phyloP scores from a whole-genome alignment of 2,329 filamentous ascomycete species.

The Hypomyces perniciosus region DNA sequence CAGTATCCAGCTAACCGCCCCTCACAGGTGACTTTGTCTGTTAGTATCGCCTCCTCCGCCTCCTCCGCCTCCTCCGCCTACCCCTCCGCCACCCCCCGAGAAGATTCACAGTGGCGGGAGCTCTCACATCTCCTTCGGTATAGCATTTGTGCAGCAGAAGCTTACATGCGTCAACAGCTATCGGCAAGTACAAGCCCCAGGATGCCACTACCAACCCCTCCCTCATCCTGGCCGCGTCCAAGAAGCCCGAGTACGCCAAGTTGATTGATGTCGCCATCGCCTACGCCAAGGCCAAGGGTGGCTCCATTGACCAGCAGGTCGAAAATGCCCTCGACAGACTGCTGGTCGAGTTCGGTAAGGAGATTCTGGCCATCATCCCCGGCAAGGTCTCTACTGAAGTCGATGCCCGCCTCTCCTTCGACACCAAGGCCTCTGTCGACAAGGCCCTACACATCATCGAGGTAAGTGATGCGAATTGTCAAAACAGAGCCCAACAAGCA shows the following conservation, averaged over 20 bases:
- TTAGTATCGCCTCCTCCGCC: slow-evolving; percentile 40
- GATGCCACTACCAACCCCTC: slow-evolving; percentile 99
- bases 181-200: slow-evolving; percentile 99
- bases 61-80: background rate
- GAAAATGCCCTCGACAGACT: slow-evolving; percentile 88
- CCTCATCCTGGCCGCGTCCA: slow-evolving; percentile 94
- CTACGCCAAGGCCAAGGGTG: slow-evolving; percentile 74
- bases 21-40: slow-evolving; percentile 66
- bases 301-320: slow-evolving; percentile 71
- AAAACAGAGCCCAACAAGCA: background rate
- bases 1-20: slow-evolving; percentile 21
- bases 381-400: slow-evolving; percentile 99
- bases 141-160: slow-evolving; percentile 5
- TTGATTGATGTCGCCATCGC: slow-evolving; percentile 80
- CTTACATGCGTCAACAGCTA: slow-evolving; percentile 56
- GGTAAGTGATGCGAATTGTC: slow-evolving; percentile 43
- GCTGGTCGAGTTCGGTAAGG: slow-evolving; percentile 94
- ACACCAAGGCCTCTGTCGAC: slow-evolving; percentile 82
- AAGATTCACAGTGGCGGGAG: background rate
- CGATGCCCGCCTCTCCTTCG: slow-evolving; percentile 92
- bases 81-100: background rate
- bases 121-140: background rate
- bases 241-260: slow-evolving; percentile 93
- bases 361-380: slow-evolving; percentile 94
- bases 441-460: slow-evolving; percentile 98